Base-by-base conservation (phyloP, 2,329 filamentous ascomycete species). In the Diaporthe capsici region DNA sequence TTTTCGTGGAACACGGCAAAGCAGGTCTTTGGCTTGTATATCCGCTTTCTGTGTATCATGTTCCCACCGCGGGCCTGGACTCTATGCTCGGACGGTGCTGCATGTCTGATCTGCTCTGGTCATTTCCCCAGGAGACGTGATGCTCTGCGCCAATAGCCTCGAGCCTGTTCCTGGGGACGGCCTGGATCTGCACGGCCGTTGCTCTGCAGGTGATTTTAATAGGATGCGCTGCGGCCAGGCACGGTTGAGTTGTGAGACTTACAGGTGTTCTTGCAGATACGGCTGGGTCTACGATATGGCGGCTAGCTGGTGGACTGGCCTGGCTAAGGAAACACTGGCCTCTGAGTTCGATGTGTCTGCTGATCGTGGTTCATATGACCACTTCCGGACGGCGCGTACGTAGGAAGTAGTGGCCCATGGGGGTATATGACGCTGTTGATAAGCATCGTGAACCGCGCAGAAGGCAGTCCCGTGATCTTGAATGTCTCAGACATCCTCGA, bases 41-140 rank as follows among this genome's bases (percentile, higher is more conserved):
- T 9, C n/a, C 28, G 63, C 28, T 37, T 68, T 22, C 51, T 28
- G 51, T 37, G 60, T 28, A 65, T 39, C 39, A 31, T 28, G 25
- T 28, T 31, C 15, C 39, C 7, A 39, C 37, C 37, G 37, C 37
- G 17, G 39, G 61, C 61, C 61, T 65, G 25, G 42, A 17, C 42
- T 34, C 42, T 49, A 49, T 55, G 65, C 65, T 70, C 49, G 65
- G 65, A 55, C 51, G 15, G 15, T 42, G 49, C 47, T 55, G 65
- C 65, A 70, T 70, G 65, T 70, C 65, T 70, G 65, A 55, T 70
- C 17, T 70, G 65, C 49, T 70, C 20, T 42, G 65, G 49, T 70
- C 65, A 70, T 70, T 55, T 42, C 49, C 31, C 22, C 25, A 37
- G 49, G 65, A 39, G n/a, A 39, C 49, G 65, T 42, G 65, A 68